Evolutionary conservation across 208 protist genomes (phyloP).

Genomic region (Leishmania turanica): DNA sequence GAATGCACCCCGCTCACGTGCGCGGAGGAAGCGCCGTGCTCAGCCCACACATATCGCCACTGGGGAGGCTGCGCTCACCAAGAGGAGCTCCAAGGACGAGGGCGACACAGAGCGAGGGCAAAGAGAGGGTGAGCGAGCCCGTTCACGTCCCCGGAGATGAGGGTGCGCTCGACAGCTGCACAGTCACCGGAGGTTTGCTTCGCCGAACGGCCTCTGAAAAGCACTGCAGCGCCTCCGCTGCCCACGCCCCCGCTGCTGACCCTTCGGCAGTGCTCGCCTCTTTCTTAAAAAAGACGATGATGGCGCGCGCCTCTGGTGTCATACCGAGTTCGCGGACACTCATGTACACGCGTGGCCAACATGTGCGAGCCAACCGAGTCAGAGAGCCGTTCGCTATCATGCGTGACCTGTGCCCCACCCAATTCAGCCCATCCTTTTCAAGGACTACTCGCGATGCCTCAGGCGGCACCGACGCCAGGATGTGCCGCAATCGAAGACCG

Average conservation of each 20-base stretch:
- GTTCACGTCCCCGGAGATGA: not conserved
- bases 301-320: conserved; percentile 35
- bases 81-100: not conserved
- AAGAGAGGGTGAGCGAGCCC: not conserved
- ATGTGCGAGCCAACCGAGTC: conserved; percentile 38
- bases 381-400: conserved; percentile 37
- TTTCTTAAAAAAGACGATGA: conserved; percentile 54
- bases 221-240: conserved; percentile 20
- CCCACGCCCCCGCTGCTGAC: conserved; percentile 11
- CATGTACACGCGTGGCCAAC: conserved; percentile 53
- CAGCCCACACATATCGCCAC: not conserved
- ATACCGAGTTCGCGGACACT: conserved; percentile 52
- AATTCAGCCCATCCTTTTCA: conserved; percentile 69
- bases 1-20: not conserved
- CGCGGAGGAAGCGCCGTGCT: not conserved
- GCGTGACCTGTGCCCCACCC: conserved; percentile 46
- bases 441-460: conserved; percentile 25
- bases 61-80: not conserved
- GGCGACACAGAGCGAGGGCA: not conserved
- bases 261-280: conserved; percentile 18
- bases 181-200: not conserved
- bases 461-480: not conserved
- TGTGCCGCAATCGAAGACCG: conserved; percentile 51
- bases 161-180: not conserved
- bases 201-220: conserved; percentile 12